Percentiles rank a stretch among this genome's conserved stretches.
Conservation (phyloP, 225 moss, liverwort and hornwort species). For the Sphagnum tenellum region DNA sequence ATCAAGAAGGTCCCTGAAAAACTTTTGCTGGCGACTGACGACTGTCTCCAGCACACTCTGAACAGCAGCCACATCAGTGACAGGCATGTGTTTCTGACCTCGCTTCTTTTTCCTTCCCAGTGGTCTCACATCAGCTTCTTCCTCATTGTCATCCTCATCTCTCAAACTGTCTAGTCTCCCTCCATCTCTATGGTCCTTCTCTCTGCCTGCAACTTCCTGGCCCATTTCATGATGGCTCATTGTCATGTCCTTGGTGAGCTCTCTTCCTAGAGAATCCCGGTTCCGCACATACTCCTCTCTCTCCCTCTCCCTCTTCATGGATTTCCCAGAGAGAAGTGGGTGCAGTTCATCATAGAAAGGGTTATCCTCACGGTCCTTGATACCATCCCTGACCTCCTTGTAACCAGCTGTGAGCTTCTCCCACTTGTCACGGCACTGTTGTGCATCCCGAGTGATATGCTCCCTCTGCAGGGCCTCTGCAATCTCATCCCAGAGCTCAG, state of each 20-base stretch:
- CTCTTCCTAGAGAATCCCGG: constrained; percentile 22
- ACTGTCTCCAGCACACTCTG: constrained; percentile 53
- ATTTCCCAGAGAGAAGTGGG: constrained; percentile 75
- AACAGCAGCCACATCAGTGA: constrained; percentile 44
- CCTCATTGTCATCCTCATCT: constrained; percentile 30
- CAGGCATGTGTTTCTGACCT: constrained; percentile 20
- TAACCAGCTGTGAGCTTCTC: constrained; percentile 92
- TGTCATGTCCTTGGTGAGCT: constrained; percentile 6
- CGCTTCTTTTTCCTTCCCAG: constrained; percentile 40
- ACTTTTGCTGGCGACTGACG: constrained; percentile 47
- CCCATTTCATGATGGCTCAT: background rate
- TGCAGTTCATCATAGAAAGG: constrained; percentile 88
- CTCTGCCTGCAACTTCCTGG: constrained; percentile 5
- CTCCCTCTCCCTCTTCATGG: constrained; percentile 58
- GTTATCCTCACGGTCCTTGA: constrained; percentile 77
- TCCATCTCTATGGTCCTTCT: constrained; percentile 3
- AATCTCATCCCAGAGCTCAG: constrained; percentile 94
- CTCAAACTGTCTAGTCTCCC: constrained; percentile 7
- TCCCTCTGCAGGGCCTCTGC: constrained; percentile 63
- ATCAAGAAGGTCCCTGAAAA: constrained; percentile 60
- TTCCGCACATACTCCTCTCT: constrained; percentile 31
- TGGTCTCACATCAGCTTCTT: constrained; percentile 18
- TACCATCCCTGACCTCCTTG: constrained; percentile 84
- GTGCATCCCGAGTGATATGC: constrained; percentile 73
- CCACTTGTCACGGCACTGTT: constrained; percentile 95